phyloP scores from a whole-genome alignment of 2,329 filamentous ascomycete species.

The Arthrinium puccinioides region DNA sequence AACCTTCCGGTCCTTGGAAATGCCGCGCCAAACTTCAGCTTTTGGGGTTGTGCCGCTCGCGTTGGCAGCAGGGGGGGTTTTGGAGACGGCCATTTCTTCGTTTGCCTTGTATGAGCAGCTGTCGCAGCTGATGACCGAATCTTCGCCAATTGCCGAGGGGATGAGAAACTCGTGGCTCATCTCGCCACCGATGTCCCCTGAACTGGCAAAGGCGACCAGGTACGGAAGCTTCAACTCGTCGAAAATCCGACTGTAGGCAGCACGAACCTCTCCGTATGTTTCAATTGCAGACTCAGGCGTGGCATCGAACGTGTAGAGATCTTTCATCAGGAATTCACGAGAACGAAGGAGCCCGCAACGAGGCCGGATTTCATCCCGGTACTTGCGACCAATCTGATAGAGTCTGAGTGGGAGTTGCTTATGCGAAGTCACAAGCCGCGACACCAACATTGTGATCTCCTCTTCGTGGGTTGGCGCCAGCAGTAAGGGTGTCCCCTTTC shows the following conservation, averaged over 20 bases:
- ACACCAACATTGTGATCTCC: constrained; percentile 81
- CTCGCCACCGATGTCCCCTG: constrained; percentile 91
- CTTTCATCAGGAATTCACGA: constrained; percentile 95
- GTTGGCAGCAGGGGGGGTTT: constrained; percentile 3
- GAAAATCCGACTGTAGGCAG: constrained; percentile 71
- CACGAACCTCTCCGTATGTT: constrained; percentile 71
- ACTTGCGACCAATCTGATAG: constrained; percentile 92
- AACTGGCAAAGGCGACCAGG: constrained; percentile 80
- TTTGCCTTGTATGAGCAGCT: constrained; percentile 74
- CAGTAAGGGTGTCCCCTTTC: constrained; percentile 67
- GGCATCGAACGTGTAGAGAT: constrained; percentile 90
- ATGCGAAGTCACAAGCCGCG: constrained; percentile 68
- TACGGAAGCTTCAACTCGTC: constrained; percentile 77
- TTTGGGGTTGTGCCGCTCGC: not conserved
- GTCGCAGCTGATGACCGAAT: constrained; percentile 70
- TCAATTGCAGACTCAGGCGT: constrained; percentile 60
- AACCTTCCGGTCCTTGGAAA: constrained; percentile 59
- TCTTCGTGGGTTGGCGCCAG: constrained; percentile 94
- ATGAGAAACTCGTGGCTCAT: constrained; percentile 95
- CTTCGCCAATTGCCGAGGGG: constrained; percentile 71
- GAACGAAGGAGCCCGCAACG: constrained; percentile 81
- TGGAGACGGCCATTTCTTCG: constrained; percentile 67
- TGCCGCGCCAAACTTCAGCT: constrained; percentile 49
- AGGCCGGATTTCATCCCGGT: constrained; percentile 85
- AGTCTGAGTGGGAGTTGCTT: constrained; percentile 78